These are phyloP conservation scores for Entomortierella beljakovae DNA, from an alignment of 192 early-diverging fungal genomes.

Conservation along the genomic window DNA sequence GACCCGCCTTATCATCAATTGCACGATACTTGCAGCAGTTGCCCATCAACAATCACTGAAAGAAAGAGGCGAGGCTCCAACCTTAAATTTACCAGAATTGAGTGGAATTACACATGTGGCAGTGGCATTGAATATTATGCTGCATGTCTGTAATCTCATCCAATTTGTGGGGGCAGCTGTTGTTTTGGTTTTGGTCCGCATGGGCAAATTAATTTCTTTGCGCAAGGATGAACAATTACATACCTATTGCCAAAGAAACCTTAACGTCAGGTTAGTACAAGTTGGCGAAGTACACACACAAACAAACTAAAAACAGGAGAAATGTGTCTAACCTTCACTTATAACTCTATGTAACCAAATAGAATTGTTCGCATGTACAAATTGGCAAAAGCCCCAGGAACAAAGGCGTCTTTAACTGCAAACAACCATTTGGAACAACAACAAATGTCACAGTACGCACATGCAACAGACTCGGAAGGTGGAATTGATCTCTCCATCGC, in stretches of 20 bases:
- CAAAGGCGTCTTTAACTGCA: slow-evolving; percentile 24
- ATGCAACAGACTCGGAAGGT: slow-evolving; percentile 5
- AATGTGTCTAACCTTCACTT: neutral
- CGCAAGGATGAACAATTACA: slow-evolving; percentile 48
- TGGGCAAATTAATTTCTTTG: slow-evolving; percentile 25
- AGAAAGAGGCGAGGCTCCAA: slow-evolving; percentile 22
- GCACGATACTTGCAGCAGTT: slow-evolving; percentile 31
- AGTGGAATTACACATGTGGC: slow-evolving; percentile 24
- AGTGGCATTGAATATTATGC: slow-evolving; percentile 43
- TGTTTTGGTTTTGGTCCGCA: slow-evolving; percentile 27
- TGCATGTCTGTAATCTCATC: slow-evolving; percentile 35
- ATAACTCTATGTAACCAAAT: neutral
- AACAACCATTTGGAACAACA: slow-evolving; percentile 41
- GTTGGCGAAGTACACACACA: neutral
- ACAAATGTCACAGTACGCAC: slow-evolving; percentile 27
- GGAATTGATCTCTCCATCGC: slow-evolving; percentile 41
- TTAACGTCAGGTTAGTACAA: slow-evolving; percentile 37
- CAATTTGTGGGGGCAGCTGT: slow-evolving; percentile 31
- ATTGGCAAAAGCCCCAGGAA: slow-evolving; percentile 28
- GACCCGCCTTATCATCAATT: slow-evolving; percentile 46
- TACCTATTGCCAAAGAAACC: slow-evolving; percentile 45
- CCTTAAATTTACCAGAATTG: slow-evolving; percentile 30
- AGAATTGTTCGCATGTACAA: slow-evolving; percentile 44
- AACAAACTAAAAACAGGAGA: neutral
- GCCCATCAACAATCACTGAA: slow-evolving; percentile 31